These are phyloP conservation scores for Pichia sp. DNA, from an alignment of 1,139 yeast genomes.

Conservation along the genomic window DNA sequence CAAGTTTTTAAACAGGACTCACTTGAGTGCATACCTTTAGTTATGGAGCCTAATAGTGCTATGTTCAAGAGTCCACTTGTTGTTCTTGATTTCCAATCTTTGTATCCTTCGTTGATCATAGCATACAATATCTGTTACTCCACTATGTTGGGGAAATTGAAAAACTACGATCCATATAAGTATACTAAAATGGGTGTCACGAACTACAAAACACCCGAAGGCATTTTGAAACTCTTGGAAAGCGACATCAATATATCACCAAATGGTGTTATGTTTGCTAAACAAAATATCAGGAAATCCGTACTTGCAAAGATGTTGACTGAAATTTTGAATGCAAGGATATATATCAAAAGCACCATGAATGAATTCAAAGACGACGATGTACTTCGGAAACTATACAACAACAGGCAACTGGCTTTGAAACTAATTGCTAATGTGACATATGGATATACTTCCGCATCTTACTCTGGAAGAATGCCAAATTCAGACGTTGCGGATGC, in stretches of 20 bases:
- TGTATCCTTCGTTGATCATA: conserved; percentile 87
- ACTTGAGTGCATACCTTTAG: conserved; percentile 80
- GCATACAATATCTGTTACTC: conserved; percentile 93
- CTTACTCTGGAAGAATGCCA: conserved; percentile 96
- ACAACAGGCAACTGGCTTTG: conserved; percentile 79
- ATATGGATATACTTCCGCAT: conserved; percentile 92
- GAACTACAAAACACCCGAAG: conserved; percentile 49
- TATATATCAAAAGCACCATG: conserved; percentile 75
- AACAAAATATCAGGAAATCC: conserved; percentile 62
- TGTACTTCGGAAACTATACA: conserved; percentile 51
- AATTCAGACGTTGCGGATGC: conserved; percentile 93
- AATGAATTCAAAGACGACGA: conserved; percentile 43
- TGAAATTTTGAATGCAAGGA: conserved; percentile 75
- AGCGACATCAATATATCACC: conserved; percentile 70
- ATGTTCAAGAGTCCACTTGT: conserved; percentile 85
- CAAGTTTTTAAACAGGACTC: conserved; percentile 86
- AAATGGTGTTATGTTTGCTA: conserved; percentile 78
- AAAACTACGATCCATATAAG: conserved; percentile 45
- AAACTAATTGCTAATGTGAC: conserved; percentile 93
- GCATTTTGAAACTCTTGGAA: conserved; percentile 50
- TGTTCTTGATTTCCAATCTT: conserved; percentile 87
- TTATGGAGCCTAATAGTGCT: conserved; percentile 85
- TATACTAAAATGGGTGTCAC: conserved; percentile 52
- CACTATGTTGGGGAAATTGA: conserved; percentile 70
- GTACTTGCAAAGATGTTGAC: conserved; percentile 76